Evolutionary conservation across 2,329 filamentous ascomycete species (phyloP), one percentile per base, ranked within the genome.

Genomic region (Berkeleyomyces basicola): DNA sequence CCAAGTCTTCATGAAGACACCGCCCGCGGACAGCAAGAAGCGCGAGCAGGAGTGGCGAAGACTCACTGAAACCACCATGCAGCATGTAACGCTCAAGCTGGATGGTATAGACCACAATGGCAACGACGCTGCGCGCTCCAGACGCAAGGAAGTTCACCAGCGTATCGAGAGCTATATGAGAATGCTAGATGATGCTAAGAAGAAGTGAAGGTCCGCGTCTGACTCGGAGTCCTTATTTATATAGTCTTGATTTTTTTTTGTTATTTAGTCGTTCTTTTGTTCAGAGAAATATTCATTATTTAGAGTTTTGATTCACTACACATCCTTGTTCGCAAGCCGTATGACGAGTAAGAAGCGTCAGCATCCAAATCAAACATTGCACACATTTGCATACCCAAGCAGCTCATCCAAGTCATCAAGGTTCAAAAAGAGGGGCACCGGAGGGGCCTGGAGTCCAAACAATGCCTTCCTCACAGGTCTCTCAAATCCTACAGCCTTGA

Each of bases 31-130:
- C 60, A 69, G 74, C 46, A 84, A 85, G 71, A 89, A 87, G 76
- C 77, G 81, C 59, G 79, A 81, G 11, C 87, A 90, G 42, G 86
- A 91, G 69, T 85, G 92, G 71, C 84, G 86, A 70, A 85, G 81
- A 70, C 72, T 93, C 16, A 84, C 82, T 3, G 88, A 93, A 75
- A 88, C 85, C 3, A 80, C 90, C 46, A 77, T 93, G 77, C 82
- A 85, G 66, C 86, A 90, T 68, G 82, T 90, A 2, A 70, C 92
- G 44, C 74, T 93, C 66, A 92, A 91, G 74, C 72, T 90, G 46
- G 88, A 93, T 70, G 84, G 80, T 31, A 82, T 92, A 2, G 87
- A 92, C 67, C 85, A 84, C 0, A 84, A 86, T 58, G 87, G 86
- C 4, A 82, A 88, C 67, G 71, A 75, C 7, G 82, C 85, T 10